Base-by-base conservation (phyloP, 495 filamentous ascomycete species). In the Hyaloscypha finlandica region DNA sequence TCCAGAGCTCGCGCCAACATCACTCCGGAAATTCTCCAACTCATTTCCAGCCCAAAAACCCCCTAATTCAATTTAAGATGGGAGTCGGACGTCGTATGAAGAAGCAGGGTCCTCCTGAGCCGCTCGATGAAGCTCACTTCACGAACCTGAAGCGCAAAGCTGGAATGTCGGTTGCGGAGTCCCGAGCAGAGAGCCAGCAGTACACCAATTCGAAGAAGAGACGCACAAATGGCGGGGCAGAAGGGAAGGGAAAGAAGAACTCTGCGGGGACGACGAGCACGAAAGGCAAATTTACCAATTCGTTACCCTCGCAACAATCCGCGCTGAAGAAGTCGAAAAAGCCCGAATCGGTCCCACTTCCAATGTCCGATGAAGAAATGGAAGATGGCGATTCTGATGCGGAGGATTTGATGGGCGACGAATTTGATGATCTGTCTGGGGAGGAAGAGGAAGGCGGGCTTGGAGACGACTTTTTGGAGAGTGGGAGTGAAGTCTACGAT, bases 71-170 rank as follows among this genome's bases (percentile, higher is more conserved):
- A 4, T 11, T 25, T 58, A 88, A 77, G 76, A 97, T 97, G 94
- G 94, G 94, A 79, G 82, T 85, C 65, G 91, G 92, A 69, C 91
- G 93, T 73, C 93, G 95, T 69, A 94, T 97, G 89, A 89, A 91
- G 76, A 97, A 98, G 80, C 95, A 99, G 82, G 96, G 92, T 42
- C 85, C 90, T 67, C 96, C 96, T 35, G 84, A 88, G 65, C 84
- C 88, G 33, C 85, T 97, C 65, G 90, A 94, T 71, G 93, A 97
- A 76, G 88, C 86, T 31, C 90, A 89, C 72, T 87, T 91, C 67
- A 84, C 88, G 37, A 87, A 87, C 60, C 75, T 89, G 64, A 92
- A 97, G 83, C 83, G 92, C 74, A 96, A 96, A 78, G 86, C 85
- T 48, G 86, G 81, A 32, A 79, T 86, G 39, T 79, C 80, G 25